phyloP scores from a whole-genome alignment of 164 flowering plant genomes.

The Annona squamosa region DNA sequence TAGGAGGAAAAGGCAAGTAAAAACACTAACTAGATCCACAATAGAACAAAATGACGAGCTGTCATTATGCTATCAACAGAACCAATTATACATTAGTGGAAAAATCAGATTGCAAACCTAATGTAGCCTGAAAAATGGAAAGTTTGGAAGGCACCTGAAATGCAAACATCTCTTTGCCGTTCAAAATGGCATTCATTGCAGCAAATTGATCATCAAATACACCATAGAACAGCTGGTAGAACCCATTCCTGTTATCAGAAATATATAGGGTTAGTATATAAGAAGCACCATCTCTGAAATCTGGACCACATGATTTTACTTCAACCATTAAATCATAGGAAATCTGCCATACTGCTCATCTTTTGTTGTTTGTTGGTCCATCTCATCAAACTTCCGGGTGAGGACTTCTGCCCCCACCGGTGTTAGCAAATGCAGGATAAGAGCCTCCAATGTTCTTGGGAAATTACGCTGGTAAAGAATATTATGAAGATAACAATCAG shows the following conservation, averaged over 20 bases:
- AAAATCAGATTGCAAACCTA: too few species aligned
- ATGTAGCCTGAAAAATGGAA: too few species aligned
- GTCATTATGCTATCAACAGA: too few species aligned
- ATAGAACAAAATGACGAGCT: too few species aligned
- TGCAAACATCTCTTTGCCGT: conserved; percentile 74
- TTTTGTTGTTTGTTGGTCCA: conserved; percentile 50
- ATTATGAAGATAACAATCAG: background rate
- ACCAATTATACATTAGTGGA: too few species aligned
- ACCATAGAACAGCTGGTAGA: conserved; percentile 69
- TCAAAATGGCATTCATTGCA: conserved; percentile 76
- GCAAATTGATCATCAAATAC: conserved; percentile 82
- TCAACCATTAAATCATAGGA: background rate
- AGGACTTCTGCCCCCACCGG: conserved; percentile 90
- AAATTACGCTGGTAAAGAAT: conserved; percentile 55
- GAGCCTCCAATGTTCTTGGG: conserved; percentile 89
- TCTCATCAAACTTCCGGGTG: conserved; percentile 84
- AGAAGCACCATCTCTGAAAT: background rate
- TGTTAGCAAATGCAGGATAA: conserved; percentile 75
- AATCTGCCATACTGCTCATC: conserved; percentile 46
- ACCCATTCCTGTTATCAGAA: conserved; percentile 50
- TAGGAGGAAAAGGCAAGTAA: too few species aligned
- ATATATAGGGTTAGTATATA: background rate
- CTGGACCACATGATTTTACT: background rate
- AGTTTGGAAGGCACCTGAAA: conserved; percentile 41
- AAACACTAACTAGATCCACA: too few species aligned